Base-by-base conservation (phyloP, 495 filamentous ascomycete species). In the Rhypophila decipiens region DNA sequence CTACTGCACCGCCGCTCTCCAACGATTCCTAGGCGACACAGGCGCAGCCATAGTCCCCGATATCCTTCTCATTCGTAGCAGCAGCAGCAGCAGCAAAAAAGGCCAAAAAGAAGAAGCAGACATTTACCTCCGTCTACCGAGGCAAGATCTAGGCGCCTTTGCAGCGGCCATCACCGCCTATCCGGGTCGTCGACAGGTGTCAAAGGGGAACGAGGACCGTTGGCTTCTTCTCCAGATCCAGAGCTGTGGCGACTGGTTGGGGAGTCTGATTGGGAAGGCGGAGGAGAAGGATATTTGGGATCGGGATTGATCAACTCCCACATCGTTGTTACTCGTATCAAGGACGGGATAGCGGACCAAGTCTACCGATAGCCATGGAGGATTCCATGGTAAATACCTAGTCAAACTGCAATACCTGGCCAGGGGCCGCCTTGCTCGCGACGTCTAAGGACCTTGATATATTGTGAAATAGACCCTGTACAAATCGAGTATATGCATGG, bases 11-110 rank as follows among this genome's bases (percentile, higher is more conserved):
- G 64, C 84, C 23, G 85, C 89, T 0, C 70, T 96, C 1, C 76
- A 74, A 8, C 86, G 90, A 57, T 95, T 87, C 67, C 79, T 96
- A 17, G 91, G 91, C 8, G 56, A 85, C 24, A 79, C 79, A 2
- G 91, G 91, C 24, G 72, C 84, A 4, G 78, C 84, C 1, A 88
- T 96, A 18, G 70, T 84, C 1, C 65, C 96, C 49, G 91, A 96
- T 56, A 83, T 96, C 24, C 71, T 96, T 7, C 80, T 86, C 36
- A 65, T 86, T 4, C 66, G 75, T 7, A 73, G 62, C 1, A 50
- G 60, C 1, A 33, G 8, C 29, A 33, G 29, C 29, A 33, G 13
- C 29, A 13, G 13, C 29, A 33, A 33, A 33, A 33, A 13, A 7
- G 29, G 13, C 29, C 8, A 13, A 33, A 33, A 33, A 7, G 29